Evolutionary conservation across 1,284 basidiomycete species (phyloP).

Genomic region (Apiotrichum gracile): DNA sequence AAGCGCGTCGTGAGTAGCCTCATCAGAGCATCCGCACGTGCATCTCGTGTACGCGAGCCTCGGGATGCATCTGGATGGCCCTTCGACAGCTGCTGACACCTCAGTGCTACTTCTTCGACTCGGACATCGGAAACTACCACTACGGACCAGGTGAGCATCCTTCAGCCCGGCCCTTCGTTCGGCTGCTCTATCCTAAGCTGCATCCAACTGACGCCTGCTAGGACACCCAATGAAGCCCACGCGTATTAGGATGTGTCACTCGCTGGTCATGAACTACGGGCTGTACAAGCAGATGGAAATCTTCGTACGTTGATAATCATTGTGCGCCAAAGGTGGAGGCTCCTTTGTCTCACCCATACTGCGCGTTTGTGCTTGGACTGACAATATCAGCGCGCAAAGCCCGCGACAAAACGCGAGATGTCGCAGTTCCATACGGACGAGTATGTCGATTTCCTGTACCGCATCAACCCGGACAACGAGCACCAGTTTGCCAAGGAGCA

Average conservation of each 20-base stretch:
- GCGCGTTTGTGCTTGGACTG: not conserved
- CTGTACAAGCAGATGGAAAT: slow-evolving; percentile 97
- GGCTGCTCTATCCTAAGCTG: too few relatives aligned
- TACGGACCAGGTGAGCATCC: slow-evolving; percentile 79
- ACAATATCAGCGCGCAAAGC: slow-evolving; percentile 78
- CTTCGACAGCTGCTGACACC: slow-evolving; percentile 1
- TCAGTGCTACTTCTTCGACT: slow-evolving; percentile 96
- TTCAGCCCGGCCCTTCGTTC: slow-evolving; percentile 29
- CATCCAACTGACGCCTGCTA: not conserved
- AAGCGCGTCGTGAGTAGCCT: slow-evolving; percentile 70
- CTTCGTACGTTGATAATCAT: slow-evolving; percentile 58
- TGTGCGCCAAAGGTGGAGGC: not conserved
- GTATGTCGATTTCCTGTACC: slow-evolving; percentile 81
- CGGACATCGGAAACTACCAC: slow-evolving; percentile 96
- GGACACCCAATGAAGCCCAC: slow-evolving; percentile 80
- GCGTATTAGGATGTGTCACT: slow-evolving; percentile 98
- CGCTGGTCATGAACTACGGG: slow-evolving; percentile 98
- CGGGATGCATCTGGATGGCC: too few relatives aligned
- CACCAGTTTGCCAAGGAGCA: slow-evolving; percentile 87
- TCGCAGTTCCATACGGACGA: slow-evolving; percentile 92
- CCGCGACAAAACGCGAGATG: slow-evolving; percentile 97
- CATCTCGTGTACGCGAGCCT: too few relatives aligned
- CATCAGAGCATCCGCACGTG: not conserved
- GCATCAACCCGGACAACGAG: slow-evolving; percentile 80
- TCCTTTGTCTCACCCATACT: not conserved